These are phyloP conservation scores for Actinomortierella ambigua DNA, from an alignment of 371 early-diverging fungal genomes.

Conservation along the genomic window DNA sequence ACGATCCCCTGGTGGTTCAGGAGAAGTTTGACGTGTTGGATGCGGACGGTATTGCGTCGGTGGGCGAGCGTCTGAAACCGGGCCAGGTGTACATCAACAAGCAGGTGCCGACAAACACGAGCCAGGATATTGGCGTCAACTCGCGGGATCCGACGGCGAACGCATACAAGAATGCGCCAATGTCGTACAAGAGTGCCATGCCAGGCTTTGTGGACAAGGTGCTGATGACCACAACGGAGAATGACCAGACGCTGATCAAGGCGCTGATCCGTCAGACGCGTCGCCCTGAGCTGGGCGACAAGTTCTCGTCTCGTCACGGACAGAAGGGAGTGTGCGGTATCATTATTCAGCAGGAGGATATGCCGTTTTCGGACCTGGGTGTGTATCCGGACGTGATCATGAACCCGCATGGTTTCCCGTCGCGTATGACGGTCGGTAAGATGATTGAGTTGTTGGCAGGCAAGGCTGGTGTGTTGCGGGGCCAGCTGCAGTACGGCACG, in stretches of 20 bases:
- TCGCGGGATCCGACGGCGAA: constrained; percentile 44
- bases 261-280: constrained; percentile 96
- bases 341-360: constrained; percentile 96
- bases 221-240: constrained; percentile 91
- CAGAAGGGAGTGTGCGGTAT: constrained; percentile 99
- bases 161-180: constrained; percentile 80
- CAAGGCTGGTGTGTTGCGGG: constrained; percentile 97
- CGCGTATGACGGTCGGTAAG: constrained; percentile 99
- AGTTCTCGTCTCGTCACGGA: constrained; percentile 99
- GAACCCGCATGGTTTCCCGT: constrained; percentile 99
- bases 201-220: constrained; percentile 90
- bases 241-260: constrained; percentile 95
- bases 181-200: constrained; percentile 87
- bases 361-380: constrained; percentile 99
- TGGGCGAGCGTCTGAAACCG: constrained; percentile 80
- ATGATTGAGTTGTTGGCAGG: constrained; percentile 99
- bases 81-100: constrained; percentile 87
- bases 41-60: constrained; percentile 88
- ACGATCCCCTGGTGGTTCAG: constrained; percentile 40
- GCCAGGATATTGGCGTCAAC: constrained; percentile 61
- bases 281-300: constrained; percentile 99
- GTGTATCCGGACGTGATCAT: constrained; percentile 99
- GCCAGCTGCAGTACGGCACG: constrained; percentile 97
- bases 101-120: constrained; percentile 81
- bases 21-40: constrained; percentile 77